These are phyloP conservation scores for Lentinula detonsa DNA, from an alignment of 768 basidiomycete genomes.

Conservation along the genomic window DNA sequence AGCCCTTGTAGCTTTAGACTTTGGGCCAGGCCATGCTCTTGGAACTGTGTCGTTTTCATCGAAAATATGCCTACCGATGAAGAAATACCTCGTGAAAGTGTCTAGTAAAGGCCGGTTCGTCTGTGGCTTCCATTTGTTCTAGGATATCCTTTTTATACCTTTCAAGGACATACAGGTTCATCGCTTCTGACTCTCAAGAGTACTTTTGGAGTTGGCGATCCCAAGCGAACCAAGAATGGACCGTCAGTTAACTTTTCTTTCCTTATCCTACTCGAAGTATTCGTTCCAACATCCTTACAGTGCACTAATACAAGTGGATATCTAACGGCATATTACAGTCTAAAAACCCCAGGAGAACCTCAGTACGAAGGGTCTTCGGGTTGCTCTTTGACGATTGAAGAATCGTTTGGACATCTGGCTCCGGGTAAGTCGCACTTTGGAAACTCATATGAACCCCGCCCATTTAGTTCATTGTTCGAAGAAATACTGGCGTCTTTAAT, in stretches of 20 bases:
- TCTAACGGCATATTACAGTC: conserved; percentile 54
- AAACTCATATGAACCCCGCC: neutral
- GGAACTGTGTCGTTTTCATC: conserved; percentile 45
- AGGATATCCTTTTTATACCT: neutral
- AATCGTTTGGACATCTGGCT: conserved; percentile 48
- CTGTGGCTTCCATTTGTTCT: conserved; percentile 2
- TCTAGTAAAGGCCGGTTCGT: conserved; percentile 36
- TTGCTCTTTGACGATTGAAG: conserved; percentile 58
- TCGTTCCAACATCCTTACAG: conserved; percentile 23
- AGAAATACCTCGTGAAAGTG: conserved; percentile 42
- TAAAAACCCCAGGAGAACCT: conserved; percentile 50
- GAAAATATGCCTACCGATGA: conserved; percentile 36
- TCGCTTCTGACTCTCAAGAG: conserved; percentile 51
- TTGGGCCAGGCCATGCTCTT: conserved; percentile 41
- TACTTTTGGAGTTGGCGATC: conserved; percentile 55
- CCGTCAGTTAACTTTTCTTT: conserved; percentile 32
- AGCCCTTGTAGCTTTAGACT: conserved; percentile 41
- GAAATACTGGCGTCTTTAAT: conserved; percentile 56
- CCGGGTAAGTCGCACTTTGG: conserved; percentile 36
- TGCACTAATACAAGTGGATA: conserved; percentile 48
- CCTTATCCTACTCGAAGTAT: neutral
- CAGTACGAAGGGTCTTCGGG: conserved; percentile 50
- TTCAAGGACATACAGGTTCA: conserved; percentile 43
- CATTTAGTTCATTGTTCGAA: neutral
- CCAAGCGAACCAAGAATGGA: conserved; percentile 55